Percentiles rank a stretch among this genome's conserved stretches.
Conservation (phyloP, 2,329 filamentous ascomycete species). For the Pezicula neosporulosa region DNA sequence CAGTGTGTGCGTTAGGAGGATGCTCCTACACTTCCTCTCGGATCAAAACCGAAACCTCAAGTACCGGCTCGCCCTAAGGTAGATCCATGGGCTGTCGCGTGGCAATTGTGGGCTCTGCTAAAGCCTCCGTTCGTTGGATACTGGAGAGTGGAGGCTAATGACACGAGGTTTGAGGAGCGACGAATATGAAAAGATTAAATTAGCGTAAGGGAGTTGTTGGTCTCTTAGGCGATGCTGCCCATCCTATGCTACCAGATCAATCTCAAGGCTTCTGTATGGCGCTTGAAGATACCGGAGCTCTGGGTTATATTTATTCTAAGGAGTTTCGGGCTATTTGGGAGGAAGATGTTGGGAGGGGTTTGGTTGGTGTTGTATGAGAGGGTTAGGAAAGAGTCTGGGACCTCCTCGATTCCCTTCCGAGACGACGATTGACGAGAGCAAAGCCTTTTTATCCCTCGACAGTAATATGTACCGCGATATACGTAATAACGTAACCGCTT, state of each 20-base stretch:
- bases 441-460: constrained; percentile 64
- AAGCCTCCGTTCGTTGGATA: background rate
- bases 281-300: constrained; percentile 36
- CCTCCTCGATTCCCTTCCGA: constrained; percentile 77
- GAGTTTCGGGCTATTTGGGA: constrained; percentile 29
- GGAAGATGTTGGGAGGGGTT: constrained; percentile 39
- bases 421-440: constrained; percentile 77
- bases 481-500: constrained; percentile 67
- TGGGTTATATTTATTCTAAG: constrained; percentile 32
- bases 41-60: constrained; percentile 54
- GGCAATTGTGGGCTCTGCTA: background rate
- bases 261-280: constrained; percentile 51
- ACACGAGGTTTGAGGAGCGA: background rate
- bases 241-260: constrained; percentile 69
- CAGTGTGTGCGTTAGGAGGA: constrained; percentile 9
- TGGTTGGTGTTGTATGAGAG: constrained; percentile 48
- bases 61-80: constrained; percentile 54
- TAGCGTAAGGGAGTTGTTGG: constrained; percentile 48
- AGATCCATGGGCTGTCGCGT: constrained; percentile 1
- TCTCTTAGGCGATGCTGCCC: constrained; percentile 62
- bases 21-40: constrained; percentile 29
- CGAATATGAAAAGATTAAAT: constrained; percentile 19
- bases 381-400: constrained; percentile 52
- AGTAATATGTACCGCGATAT: constrained; percentile 59
- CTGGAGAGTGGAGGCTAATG: background rate